Evolutionary conservation across 768 basidiomycete species (phyloP), one percentile per base, ranked within the genome.

Genomic region (Phylloporus sp.): DNA sequence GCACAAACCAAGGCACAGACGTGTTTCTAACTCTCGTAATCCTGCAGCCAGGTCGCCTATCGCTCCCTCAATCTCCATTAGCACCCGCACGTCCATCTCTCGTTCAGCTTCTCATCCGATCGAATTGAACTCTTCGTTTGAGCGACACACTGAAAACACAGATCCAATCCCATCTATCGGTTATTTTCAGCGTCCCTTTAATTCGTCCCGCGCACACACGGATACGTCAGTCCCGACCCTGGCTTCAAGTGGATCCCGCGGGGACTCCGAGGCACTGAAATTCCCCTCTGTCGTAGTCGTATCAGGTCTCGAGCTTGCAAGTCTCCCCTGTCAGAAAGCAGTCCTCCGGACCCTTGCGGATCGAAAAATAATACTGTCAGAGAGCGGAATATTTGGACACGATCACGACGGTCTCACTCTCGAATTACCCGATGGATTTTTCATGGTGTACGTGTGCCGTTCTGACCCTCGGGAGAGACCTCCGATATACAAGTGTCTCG

Each of bases 371-470:
- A 55, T 75, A 11, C 56, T 86, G 24, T 64, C 63, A 8, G 57
- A 59, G 20, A 48, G 45, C 8, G 50, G 51, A 22, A 40, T 44
- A 36, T 46, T 50, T 31, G 52, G 54, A 6, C 46, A 48, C 23
- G 59, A 63, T 22, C 60, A 64, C 21, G 66, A 68, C 18, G 61
- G 48, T 9, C 42, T 57, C 11, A 57, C 68, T 23, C 55, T 63
- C 9, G 68, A 69, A 31, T 56, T 65, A 17, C 86, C 89, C 4
- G 74, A 81, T 10, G 77, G 73, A 1, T 92, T 91, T 58, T 70
- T 90, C 28, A 64, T 82, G 48, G 74, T 91, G 1, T 90, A 82
- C 55, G 79, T 92, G 10, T 88, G 85, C 63, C 75, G 79, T 9
- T 68, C 73, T 52, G 79, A 86, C 62, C 65, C 78, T 2, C 70